Conservation (phyloP, 2,329 filamentous ascomycete species). For the Phialophora chinensis region DNA sequence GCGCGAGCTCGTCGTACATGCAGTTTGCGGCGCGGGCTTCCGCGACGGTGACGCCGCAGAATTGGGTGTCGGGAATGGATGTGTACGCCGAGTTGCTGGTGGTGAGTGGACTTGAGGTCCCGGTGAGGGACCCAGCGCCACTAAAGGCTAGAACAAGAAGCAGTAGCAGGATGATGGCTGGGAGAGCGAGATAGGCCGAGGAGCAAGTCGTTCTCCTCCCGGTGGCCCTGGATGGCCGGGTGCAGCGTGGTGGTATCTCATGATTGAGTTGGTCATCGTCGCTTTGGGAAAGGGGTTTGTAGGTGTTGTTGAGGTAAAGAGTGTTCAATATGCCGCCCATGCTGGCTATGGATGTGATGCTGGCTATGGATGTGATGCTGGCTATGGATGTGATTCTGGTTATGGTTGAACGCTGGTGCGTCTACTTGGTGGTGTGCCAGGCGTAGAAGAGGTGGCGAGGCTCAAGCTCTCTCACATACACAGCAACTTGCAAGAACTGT, state of each 20-base stretch:
- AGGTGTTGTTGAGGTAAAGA: not conserved
- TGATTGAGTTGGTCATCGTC: not conserved
- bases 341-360: not conserved
- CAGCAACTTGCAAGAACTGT: too few relatives aligned
- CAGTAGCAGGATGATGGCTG: not conserved
- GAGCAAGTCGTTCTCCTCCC: too few relatives aligned
- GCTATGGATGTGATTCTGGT: not conserved
- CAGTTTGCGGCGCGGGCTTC: not conserved
- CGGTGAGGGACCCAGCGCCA: not conserved
- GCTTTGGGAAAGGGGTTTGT: not conserved
- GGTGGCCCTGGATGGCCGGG: too few relatives aligned
- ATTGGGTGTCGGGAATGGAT: not conserved
- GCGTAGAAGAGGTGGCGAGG: too few relatives aligned
- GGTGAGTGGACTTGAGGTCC: not conserved
- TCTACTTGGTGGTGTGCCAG: too few relatives aligned
- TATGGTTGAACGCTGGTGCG: too few relatives aligned
- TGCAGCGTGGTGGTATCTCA: too few relatives aligned
- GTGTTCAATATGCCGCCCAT: not conserved
- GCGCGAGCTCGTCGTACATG: not conserved
- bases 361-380: not conserved
- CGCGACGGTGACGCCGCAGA: not conserved
- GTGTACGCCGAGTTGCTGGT: not conserved
- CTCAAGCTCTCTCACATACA: too few relatives aligned
- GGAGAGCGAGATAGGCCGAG: not conserved
- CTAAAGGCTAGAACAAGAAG: too few relatives aligned